phyloP scores from a whole-genome alignment of 2,329 filamentous ascomycete species.

The Hypomyces perniciosus region DNA sequence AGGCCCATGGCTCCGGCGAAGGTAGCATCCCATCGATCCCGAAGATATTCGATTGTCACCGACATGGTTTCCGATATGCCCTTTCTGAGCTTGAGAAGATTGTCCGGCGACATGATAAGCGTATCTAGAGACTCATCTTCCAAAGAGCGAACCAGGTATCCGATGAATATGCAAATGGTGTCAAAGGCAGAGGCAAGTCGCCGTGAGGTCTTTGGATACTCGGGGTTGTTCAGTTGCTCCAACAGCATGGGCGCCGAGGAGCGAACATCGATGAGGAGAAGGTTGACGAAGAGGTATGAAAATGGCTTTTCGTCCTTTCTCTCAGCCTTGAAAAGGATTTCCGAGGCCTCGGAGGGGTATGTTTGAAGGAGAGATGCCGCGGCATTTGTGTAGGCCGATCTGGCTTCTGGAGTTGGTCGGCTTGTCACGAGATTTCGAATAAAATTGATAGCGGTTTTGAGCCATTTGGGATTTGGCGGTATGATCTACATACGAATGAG shows the following conservation, averaged over 20 bases:
- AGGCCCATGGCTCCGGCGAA: slow-evolving; percentile 57
- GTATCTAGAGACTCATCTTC: slow-evolving; percentile 39
- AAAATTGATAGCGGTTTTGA: slow-evolving; percentile 39
- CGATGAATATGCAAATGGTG: slow-evolving; percentile 54
- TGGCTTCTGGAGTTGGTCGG: slow-evolving; percentile 48
- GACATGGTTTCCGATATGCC: slow-evolving; percentile 59
- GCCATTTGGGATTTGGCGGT: slow-evolving; percentile 48
- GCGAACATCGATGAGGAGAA: slow-evolving; percentile 61
- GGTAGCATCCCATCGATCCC: slow-evolving; percentile 64
- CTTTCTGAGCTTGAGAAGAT: slow-evolving; percentile 55
- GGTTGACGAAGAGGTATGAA: slow-evolving; percentile 56
- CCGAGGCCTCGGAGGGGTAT: slow-evolving; percentile 42
- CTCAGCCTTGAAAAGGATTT: slow-evolving; percentile 47
- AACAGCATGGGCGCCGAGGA: slow-evolving; percentile 57
- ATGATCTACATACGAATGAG: slow-evolving; percentile 35
- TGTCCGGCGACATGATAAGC: slow-evolving; percentile 49
- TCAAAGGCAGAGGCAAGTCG: slow-evolving; percentile 58
- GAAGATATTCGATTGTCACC: slow-evolving; percentile 57
- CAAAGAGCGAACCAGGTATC: slow-evolving; percentile 48
- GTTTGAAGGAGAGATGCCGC: slow-evolving; percentile 51
- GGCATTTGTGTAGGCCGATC: slow-evolving; percentile 54
- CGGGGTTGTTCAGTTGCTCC: slow-evolving; percentile 48
- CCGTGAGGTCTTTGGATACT: slow-evolving; percentile 45
- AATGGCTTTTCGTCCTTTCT: slow-evolving; percentile 44
- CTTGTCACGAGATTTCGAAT: slow-evolving; percentile 49